These are phyloP conservation scores for Nannizziopsis arthrosporioides DNA, from an alignment of 2,329 filamentous ascomycete species.

Conservation along the genomic window DNA sequence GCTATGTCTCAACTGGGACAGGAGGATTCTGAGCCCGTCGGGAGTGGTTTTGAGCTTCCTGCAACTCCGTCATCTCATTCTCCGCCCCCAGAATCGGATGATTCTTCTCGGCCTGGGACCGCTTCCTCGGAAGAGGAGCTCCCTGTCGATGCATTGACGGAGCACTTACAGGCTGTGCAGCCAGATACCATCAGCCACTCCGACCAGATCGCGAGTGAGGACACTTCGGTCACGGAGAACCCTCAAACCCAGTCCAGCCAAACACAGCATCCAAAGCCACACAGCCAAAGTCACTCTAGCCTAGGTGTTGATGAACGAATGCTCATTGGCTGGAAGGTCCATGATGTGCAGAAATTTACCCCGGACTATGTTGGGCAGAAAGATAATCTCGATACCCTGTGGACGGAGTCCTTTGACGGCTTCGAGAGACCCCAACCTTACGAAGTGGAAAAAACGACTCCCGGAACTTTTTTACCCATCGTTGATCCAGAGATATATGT, in stretches of 20 bases:
- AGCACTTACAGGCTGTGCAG: constrained; percentile 27
- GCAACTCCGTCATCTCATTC: constrained; percentile 4
- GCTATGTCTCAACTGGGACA: constrained; percentile 4
- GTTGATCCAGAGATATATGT: constrained; percentile 28
- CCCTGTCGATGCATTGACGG: constrained; percentile 23
- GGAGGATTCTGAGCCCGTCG: constrained; percentile 4
- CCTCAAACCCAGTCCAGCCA: constrained; percentile 9
- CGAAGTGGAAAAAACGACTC: constrained; percentile 20
- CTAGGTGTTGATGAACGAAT: constrained; percentile 23
- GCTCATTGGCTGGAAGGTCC: constrained; percentile 27
- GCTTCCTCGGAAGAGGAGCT: constrained; percentile 18
- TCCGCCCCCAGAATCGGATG: constrained; percentile 4
- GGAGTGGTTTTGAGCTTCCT: constrained; percentile 5
- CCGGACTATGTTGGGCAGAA: constrained; percentile 25
- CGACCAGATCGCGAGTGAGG: constrained; percentile 7
- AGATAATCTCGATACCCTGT: constrained; percentile 22
- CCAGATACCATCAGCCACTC: constrained; percentile 21
- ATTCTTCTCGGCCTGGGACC: constrained; percentile 7
- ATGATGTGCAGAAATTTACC: constrained; percentile 27
- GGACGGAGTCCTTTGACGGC: constrained; percentile 26
- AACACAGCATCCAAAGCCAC: background rate
- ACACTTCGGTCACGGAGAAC: constrained; percentile 9
- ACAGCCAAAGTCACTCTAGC: background rate
- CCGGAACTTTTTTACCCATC: constrained; percentile 30
- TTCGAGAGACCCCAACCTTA: constrained; percentile 26